Base-by-base conservation (phyloP, 257 asterid species). In the Solanum raphanifolium region DNA sequence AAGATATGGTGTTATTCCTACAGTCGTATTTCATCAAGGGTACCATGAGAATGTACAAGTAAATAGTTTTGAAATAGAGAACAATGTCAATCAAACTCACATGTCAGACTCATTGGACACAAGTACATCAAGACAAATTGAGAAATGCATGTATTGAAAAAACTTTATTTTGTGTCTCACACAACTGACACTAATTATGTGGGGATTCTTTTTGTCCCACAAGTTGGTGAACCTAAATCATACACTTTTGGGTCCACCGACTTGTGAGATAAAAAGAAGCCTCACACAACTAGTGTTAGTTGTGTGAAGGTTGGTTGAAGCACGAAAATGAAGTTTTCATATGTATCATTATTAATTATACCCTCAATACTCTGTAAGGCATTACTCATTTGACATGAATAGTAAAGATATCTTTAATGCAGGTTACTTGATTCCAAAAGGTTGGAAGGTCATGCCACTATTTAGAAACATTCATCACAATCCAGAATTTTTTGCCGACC, bases 381-480 rank as follows among this genome's bases (percentile, higher is more conserved):
- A 1, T 79, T 43, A 79, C 66, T 41, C 29, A 9, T 48, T 48
- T 4, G 27, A 71, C 52, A 39, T 32, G 73, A 69, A 8, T 39
- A 48, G 73, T 27, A 71, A 23, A 1, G 25, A 48, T 46, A 86
- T 55, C 72, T 52, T 66, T 60, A 76, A 36, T 83, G 83, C 94
- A 96, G 99, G 98, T 48, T 93, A 94, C 90, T 91, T 94, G 27
- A 95, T 96, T 86, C 99, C 98, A 65, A 95, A 95, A 89, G 99
- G 99, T 3, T 96, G 99, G 99, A 96, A 96, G 90, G 98, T 96
- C 34, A 93, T 96, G 98, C 99, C 99, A 11, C 85, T 96, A 62
- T 95, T 96, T 91, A 93, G 98, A 91, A 96, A 94, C 88, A 96
- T 96, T 91, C 99, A 96, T 89, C 98, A 95, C 89, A 95, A 94